Evolutionary conservation across 2,329 filamentous ascomycete species (phyloP).

Genomic region (Aureobasidium lini): DNA sequence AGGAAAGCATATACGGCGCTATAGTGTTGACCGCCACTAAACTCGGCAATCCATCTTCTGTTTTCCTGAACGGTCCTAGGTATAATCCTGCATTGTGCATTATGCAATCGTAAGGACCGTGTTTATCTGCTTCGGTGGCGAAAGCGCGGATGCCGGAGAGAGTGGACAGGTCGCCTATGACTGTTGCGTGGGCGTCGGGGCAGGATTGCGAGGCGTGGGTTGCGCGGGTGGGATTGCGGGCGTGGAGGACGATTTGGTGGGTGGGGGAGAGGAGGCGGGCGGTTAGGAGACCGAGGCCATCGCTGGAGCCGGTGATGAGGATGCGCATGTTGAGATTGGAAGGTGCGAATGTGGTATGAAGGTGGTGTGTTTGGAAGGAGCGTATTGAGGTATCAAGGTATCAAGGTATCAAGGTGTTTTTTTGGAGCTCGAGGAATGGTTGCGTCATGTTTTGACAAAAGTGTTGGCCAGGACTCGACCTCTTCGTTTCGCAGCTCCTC

Average conservation of each 20-base stretch:
- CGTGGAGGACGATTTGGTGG: slow-evolving; percentile 51
- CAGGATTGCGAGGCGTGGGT: slow-evolving; percentile 41
- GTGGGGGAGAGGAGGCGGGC: slow-evolving; percentile 41
- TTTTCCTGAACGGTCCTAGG: slow-evolving; percentile 36
- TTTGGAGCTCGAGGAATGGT: too few species aligned
- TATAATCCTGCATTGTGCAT: slow-evolving; percentile 53
- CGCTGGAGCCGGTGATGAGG: slow-evolving; percentile 51
- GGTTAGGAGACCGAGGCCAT: slow-evolving; percentile 48
- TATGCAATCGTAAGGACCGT: slow-evolving; percentile 47
- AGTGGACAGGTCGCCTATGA: slow-evolving; percentile 47
- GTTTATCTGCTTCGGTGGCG: slow-evolving; percentile 43
- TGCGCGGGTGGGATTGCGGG: slow-evolving; percentile 48
- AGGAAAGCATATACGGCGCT: slow-evolving; percentile 51
- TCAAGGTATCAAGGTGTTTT: too few species aligned
- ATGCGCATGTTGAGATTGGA: slow-evolving; percentile 33
- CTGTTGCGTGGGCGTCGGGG: slow-evolving; percentile 43
- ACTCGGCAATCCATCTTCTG: slow-evolving; percentile 40
- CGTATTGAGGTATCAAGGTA: background rate
- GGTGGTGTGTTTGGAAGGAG: background rate
- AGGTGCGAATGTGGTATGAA: slow-evolving; percentile 17
- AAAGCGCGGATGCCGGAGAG: slow-evolving; percentile 45
- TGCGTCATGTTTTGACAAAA: background rate
- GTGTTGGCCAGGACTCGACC: background rate
- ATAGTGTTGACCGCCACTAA: slow-evolving; percentile 51
- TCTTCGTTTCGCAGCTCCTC: too few species aligned